phyloP scores from a whole-genome alignment of 2,329 filamentous ascomycete species.

The Fusarium buharicum region DNA sequence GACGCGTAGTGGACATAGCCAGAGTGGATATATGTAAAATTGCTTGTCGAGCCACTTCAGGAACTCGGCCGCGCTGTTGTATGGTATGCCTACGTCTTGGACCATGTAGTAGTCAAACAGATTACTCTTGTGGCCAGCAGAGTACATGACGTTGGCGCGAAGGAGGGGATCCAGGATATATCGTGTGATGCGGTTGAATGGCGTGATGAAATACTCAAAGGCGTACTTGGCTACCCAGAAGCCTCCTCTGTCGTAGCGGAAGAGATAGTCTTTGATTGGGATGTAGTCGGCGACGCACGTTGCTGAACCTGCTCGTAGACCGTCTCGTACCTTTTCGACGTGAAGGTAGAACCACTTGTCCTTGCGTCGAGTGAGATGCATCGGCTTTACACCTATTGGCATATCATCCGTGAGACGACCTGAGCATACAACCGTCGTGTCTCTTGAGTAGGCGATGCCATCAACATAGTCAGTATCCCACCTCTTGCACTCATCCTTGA shows the following conservation, averaged over 20 bases:
- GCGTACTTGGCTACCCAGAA: conserved; percentile 74
- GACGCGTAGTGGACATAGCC: conserved; percentile 64
- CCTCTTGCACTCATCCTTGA: conserved; percentile 57
- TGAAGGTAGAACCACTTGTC: conserved; percentile 83
- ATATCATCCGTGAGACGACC: conserved; percentile 65
- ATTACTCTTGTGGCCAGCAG: conserved; percentile 70
- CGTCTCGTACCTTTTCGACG: conserved; percentile 58
- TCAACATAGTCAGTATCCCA: conserved; percentile 71
- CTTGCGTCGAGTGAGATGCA: conserved; percentile 64
- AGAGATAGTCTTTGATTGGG: conserved; percentile 73
- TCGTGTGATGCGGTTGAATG: conserved; percentile 72
- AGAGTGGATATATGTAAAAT: conserved; percentile 63
- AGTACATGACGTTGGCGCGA: conserved; percentile 73
- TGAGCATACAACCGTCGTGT: conserved; percentile 67
- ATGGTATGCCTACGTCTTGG: conserved; percentile 69
- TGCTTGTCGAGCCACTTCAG: conserved; percentile 59
- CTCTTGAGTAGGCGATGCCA: conserved; percentile 69
- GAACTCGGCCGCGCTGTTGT: conserved; percentile 56
- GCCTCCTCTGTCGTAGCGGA: conserved; percentile 75
- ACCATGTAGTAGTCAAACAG: conserved; percentile 70
- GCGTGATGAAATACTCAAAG: conserved; percentile 71
- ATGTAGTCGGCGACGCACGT: conserved; percentile 61
- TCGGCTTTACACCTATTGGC: conserved; percentile 49
- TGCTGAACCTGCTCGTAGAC: conserved; percentile 35
- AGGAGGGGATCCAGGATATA: conserved; percentile 70